Conservation (phyloP, 148 eudicot genomes). For the Rhododendron simsii region DNA sequence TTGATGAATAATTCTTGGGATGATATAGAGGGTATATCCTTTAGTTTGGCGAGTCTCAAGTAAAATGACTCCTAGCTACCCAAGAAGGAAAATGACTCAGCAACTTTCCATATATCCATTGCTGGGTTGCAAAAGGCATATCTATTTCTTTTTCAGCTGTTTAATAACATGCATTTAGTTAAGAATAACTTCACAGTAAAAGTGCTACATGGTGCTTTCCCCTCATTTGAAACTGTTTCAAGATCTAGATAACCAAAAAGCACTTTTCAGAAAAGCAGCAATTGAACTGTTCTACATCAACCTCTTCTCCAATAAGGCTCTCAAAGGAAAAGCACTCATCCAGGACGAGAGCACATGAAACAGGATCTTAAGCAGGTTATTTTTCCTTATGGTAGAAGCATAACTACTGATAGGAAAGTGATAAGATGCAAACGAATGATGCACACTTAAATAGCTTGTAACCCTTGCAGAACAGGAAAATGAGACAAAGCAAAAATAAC, state of each 20-base stretch:
- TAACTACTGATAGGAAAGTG: background rate
- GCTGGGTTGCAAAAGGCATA: background rate
- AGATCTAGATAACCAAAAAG: background rate
- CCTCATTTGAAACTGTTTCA: background rate
- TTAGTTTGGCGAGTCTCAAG: background rate
- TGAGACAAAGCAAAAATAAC: background rate
- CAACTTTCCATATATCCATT: background rate
- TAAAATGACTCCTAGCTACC: background rate
- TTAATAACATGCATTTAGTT: background rate
- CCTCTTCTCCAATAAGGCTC: background rate
- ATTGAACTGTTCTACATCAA: background rate
- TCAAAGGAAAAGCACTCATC: background rate
- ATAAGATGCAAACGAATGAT: background rate
- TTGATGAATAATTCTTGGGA: background rate
- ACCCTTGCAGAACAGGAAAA: background rate
- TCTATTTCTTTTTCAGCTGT: background rate
- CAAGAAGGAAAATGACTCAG: background rate
- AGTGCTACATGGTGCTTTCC: background rate
- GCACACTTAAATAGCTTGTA: background rate
- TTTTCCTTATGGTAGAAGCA: background rate
- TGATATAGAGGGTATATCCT: background rate
- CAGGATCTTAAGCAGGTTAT: conserved; percentile 1
- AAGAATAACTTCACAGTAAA: background rate
- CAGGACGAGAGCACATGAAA: background rate
- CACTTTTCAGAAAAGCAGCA: background rate